Conservation (phyloP, 176 grass and related monocot genomes). For the Carex littledalei region DNA sequence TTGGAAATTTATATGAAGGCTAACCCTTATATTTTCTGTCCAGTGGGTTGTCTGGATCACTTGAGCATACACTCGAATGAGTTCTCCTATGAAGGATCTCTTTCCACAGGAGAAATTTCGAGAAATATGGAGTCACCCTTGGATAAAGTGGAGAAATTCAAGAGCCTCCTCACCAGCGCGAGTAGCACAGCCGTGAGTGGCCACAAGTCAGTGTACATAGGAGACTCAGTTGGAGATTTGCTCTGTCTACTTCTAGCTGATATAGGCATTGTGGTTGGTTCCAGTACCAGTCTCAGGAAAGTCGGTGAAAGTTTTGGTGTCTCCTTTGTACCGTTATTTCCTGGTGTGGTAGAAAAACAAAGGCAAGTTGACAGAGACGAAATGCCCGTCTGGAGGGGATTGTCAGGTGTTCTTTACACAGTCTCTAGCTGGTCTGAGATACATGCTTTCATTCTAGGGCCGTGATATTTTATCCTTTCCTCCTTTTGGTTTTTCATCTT, state of each 20-base stretch:
- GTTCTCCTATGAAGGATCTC: conserved; percentile 67
- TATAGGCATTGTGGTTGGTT: conserved; percentile 90
- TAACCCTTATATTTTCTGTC: conserved; percentile 10
- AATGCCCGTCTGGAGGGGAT: conserved; percentile 37
- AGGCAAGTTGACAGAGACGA: conserved; percentile 39
- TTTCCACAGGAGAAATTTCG: conserved; percentile 82
- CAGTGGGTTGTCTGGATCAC: conserved; percentile 78
- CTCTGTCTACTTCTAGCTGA: conserved; percentile 90
- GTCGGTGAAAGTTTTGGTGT: conserved; percentile 79
- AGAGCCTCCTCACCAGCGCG: conserved; percentile 34
- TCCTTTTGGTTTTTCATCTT: conserved; percentile 9
- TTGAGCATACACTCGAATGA: conserved; percentile 89
- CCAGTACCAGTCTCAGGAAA: conserved; percentile 70
- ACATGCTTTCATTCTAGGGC: conserved; percentile 80
- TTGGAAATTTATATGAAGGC: conserved; percentile 2
- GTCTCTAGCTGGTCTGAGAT: conserved; percentile 91
- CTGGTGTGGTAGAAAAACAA: conserved; percentile 72
- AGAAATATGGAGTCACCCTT: conserved; percentile 75
- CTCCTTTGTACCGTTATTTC: conserved; percentile 59
- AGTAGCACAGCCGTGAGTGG: neutral
- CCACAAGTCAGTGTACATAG: conserved; percentile 67
- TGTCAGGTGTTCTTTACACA: conserved; percentile 78
- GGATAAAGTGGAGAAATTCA: conserved; percentile 75
- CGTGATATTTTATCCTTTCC: neutral
- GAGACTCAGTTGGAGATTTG: conserved; percentile 89